phyloP scores from a whole-genome alignment of 1,284 basidiomycete species.

The Ustilago sp. region DNA sequence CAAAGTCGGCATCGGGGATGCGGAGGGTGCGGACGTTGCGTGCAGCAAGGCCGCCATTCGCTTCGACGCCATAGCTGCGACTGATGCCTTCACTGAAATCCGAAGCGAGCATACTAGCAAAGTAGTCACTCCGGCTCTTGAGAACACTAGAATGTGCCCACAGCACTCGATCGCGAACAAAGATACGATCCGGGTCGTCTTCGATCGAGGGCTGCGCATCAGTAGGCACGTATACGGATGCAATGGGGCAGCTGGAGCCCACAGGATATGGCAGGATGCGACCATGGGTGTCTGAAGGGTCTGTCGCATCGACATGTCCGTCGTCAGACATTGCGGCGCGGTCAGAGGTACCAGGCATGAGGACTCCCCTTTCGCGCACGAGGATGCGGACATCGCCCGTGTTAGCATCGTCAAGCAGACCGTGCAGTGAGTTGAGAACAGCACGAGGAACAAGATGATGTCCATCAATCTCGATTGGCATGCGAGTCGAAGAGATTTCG shows the following conservation, averaged over 20 bases:
- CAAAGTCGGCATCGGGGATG: slow-evolving; percentile 84
- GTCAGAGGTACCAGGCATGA: slow-evolving; percentile 10
- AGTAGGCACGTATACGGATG: slow-evolving; percentile 19
- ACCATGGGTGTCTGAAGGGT: background rate
- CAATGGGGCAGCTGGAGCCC: slow-evolving; percentile 24
- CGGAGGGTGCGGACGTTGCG: slow-evolving; percentile 73
- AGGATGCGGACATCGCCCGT: slow-evolving; percentile 66
- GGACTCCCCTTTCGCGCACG: slow-evolving; percentile 61
- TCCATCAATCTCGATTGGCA: slow-evolving; percentile 56
- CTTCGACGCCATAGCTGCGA: slow-evolving; percentile 21
- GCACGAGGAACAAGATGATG: slow-evolving; percentile 53
- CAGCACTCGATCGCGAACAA: slow-evolving; percentile 72
- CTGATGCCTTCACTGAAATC: slow-evolving; percentile 71
- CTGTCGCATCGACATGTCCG: background rate
- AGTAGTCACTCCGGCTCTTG: slow-evolving; percentile 78
- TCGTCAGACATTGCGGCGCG: slow-evolving; percentile 18
- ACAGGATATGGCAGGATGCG: slow-evolving; percentile 36
- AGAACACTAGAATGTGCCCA: slow-evolving; percentile 78
- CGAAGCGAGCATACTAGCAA: slow-evolving; percentile 80
- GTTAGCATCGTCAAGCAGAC: slow-evolving; percentile 61
- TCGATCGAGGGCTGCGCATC: slow-evolving; percentile 18
- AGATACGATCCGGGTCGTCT: slow-evolving; percentile 36
- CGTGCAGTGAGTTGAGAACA: slow-evolving; percentile 50
- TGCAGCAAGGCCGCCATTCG: slow-evolving; percentile 8
- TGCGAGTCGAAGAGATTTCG: slow-evolving; percentile 6